A percentile compares a stretch with the other conserved stretches of the same genome.
Evolutionary conservation across 1,139 yeast genomes (phyloP).

Genomic region (Zygoascus hellenicus): DNA sequence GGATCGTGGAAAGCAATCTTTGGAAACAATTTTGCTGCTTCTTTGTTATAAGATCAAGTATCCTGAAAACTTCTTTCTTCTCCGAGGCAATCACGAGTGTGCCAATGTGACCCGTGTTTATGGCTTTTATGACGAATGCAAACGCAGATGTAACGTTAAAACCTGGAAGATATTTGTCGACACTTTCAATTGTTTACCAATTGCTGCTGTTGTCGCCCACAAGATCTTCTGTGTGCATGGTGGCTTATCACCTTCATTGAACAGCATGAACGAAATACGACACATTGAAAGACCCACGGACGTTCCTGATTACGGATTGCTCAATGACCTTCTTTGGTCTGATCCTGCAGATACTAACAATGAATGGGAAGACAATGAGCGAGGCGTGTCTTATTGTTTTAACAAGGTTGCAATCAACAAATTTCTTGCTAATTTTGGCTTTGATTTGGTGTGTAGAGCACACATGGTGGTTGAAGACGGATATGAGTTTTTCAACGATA

Average conservation of each 20-base stretch:
- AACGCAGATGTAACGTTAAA: conserved; percentile 83
- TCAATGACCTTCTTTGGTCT: conserved; percentile 91
- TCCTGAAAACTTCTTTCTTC: conserved; percentile 88
- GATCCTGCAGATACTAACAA: conserved; percentile 93
- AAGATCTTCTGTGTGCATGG: conserved; percentile 98
- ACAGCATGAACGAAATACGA: conserved; percentile 86
- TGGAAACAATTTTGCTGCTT: conserved; percentile 80
- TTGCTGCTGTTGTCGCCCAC: conserved; percentile 93
- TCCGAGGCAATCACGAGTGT: conserved; percentile 95
- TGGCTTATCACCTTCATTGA: conserved; percentile 86
- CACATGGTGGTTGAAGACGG: conserved; percentile 99
- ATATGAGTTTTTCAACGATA: conserved; percentile 91
- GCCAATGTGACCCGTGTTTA: conserved; percentile 94
- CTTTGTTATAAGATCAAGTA: conserved; percentile 91
- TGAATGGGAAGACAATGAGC: conserved; percentile 97
- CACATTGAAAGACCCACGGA: conserved; percentile 92
- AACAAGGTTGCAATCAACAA: conserved; percentile 89
- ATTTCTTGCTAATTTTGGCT: conserved; percentile 78
- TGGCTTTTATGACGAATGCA: conserved; percentile 96
- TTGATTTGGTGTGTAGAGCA: conserved; percentile 93
- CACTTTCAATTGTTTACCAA: conserved; percentile 88
- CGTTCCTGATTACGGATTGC: conserved; percentile 91
- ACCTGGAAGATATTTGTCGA: conserved; percentile 93
- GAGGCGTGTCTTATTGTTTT: conserved; percentile 96
- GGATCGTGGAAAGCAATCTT: conserved; percentile 90